Base-by-base conservation (phyloP, 1,139 yeast species). In the Trichomonascaceae sp. region DNA sequence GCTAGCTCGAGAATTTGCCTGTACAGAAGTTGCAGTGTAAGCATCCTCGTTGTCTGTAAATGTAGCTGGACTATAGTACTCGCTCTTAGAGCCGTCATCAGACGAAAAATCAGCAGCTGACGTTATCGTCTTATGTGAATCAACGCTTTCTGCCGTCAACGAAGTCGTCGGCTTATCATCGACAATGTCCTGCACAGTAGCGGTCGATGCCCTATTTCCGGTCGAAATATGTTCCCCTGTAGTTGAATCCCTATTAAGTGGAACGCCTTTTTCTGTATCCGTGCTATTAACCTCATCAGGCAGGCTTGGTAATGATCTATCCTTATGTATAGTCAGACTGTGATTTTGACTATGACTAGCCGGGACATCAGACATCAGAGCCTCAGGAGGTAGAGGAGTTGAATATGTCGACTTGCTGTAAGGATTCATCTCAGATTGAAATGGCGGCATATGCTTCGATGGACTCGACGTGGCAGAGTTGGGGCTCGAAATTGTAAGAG, bases 21-120 rank as follows among this genome's bases (percentile, higher is more conserved):
- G 22, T 2, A 13, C 36, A 2, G 41, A 36, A 36, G 8, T 13
- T 2, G 27, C 50, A 17, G 41, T 10, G 19, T 20, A 32, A 36
- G 30, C 43, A 18, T 48, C 50, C 18, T 48, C 50, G 22, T 44
- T 48, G 12, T 48, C 50, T 2, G 50, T 48, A 12, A 39, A 15
- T 4, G 38, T 36, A 12, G 45, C 30, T 1, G 50, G 50, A 15
- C 50, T 48, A 30, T 15, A 48, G 30, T 48, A 48, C 38, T 39
- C 50, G 20, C 45, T 39, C 7, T 41, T 36, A 20, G 50, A 48
- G 12, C 43, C 50, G 3, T 48, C 50, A 41, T 48, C 50, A 17
- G 41, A 36, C 17, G 41, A 36, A 6, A 36, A 15, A 9, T 48
- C 50, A 5, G 43, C 49, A 46, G 49, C 36, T 3, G 49, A 36